Conservation (phyloP, 176 grass and related monocot species). For the Miscanthus lutarioriparius region DNA sequence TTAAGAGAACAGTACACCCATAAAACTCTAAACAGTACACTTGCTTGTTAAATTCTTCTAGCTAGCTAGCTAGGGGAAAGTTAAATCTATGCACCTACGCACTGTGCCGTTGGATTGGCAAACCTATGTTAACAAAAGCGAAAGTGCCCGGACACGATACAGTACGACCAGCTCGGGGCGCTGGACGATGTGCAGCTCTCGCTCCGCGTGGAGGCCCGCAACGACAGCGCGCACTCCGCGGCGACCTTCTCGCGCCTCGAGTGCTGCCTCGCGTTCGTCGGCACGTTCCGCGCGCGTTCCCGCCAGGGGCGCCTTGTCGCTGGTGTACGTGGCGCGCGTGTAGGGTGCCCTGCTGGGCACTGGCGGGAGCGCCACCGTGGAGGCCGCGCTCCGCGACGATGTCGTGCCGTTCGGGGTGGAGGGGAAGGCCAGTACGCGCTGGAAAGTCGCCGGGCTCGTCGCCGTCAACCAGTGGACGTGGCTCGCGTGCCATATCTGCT, state of each 20-base stretch:
- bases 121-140: too few species aligned
- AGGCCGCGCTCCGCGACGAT: conserved; percentile 42
- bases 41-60: too few species aligned
- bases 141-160: too few species aligned
- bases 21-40: too few species aligned
- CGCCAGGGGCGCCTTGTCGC: conserved; percentile 28
- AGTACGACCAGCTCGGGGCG: conserved; percentile 55
- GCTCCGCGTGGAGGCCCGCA: conserved; percentile 42
- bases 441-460: conserved; percentile 50
- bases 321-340: conserved; percentile 57
- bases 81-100: too few species aligned
- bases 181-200: conserved; percentile 49
- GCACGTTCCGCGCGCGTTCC: conserved; percentile 47
- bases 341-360: conserved; percentile 42
- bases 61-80: too few species aligned
- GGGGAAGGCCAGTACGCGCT: conserved; percentile 51
- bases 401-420: conserved; percentile 61
- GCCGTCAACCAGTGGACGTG: conserved; percentile 46
- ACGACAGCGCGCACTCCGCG: conserved; percentile 48
- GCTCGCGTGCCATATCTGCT: conserved; percentile 48
- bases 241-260: conserved; percentile 48
- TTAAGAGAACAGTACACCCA: too few species aligned
- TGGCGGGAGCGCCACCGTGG: conserved; percentile 42
- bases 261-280: conserved; percentile 52
- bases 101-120: too few species aligned